Conservation (phyloP, 495 filamentous ascomycete species). For the Letharia lupina region DNA sequence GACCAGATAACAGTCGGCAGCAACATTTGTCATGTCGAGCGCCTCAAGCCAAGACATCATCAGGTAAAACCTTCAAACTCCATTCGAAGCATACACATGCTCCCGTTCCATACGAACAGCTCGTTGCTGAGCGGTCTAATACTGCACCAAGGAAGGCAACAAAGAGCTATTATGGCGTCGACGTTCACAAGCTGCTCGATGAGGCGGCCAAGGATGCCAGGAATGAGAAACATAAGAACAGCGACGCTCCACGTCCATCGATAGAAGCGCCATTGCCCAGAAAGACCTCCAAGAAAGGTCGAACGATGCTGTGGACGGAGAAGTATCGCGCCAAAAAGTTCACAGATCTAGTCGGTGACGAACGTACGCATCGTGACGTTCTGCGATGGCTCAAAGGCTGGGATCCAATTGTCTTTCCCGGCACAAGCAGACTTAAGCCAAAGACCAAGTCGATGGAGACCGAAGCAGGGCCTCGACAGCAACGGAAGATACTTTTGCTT, state of each 20-base stretch:
- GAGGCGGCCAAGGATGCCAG: constrained; percentile 39
- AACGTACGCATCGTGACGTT: constrained; percentile 85
- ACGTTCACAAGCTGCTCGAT: constrained; percentile 75
- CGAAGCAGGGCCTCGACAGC: constrained; percentile 54
- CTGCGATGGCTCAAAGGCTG: constrained; percentile 88
- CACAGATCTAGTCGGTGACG: constrained; percentile 87
- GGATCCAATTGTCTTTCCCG: constrained; percentile 88
- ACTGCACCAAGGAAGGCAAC: constrained; percentile 63
- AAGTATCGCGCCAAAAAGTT: constrained; percentile 90
- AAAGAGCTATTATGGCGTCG: constrained; percentile 82
- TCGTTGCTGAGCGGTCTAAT: constrained; percentile 61
- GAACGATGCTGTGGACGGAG: constrained; percentile 67
- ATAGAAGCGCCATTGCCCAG: constrained; percentile 34
- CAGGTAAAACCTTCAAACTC: constrained; percentile 53
- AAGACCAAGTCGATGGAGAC: constrained; percentile 33
- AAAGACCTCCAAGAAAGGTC: constrained; percentile 38
- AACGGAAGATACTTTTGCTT: constrained; percentile 80
- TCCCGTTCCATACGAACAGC: constrained; percentile 53
- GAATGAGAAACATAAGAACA: constrained; percentile 25
- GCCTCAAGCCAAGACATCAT: constrained; percentile 51
- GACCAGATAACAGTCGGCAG: constrained; percentile 7
- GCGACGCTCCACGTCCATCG: constrained; percentile 32
- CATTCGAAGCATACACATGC: constrained; percentile 40
- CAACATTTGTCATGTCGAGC: constrained; percentile 27
- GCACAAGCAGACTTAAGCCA: constrained; percentile 48